A percentile compares a stretch with the other conserved stretches of the same genome.
These are phyloP conservation scores for Colletotrichum sansevieriae DNA, from an alignment of 2,329 filamentous ascomycete species.

Conservation along the genomic window DNA sequence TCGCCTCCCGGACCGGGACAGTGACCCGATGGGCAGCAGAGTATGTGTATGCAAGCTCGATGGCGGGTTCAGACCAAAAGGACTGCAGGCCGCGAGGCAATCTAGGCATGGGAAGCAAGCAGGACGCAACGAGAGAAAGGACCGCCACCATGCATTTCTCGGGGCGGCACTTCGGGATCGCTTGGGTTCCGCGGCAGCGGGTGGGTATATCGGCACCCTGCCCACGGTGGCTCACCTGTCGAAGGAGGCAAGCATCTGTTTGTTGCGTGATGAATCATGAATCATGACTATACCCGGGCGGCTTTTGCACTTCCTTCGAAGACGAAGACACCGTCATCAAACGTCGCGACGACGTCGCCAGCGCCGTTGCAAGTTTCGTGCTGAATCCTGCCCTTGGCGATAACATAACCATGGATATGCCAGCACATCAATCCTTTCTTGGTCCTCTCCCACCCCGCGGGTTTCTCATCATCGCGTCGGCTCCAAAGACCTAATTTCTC, in stretches of 20 bases:
- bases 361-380: not conserved
- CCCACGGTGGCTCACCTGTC: not conserved
- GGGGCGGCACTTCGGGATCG: slow-evolving; percentile 33
- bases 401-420: not conserved
- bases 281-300: slow-evolving; percentile 1
- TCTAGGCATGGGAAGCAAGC: not conserved
- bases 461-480: not conserved
- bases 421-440: not conserved
- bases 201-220: slow-evolving; percentile 28
- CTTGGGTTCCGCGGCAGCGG: slow-evolving; percentile 10
- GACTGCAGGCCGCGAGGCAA: slow-evolving; percentile 28
- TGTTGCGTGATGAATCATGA: slow-evolving; percentile 27
- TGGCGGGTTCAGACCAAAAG: slow-evolving; percentile 22
- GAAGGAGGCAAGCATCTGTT: not conserved
- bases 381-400: not conserved
- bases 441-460: not conserved
- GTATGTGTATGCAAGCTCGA: slow-evolving; percentile 21
- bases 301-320: not conserved
- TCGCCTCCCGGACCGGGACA: slow-evolving; percentile 9
- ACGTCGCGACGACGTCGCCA: not conserved
- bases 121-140: not conserved
- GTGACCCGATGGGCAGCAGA: slow-evolving; percentile 8
- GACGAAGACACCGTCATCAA: not conserved
- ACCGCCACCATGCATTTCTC: slow-evolving; percentile 35
- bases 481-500: not conserved